Evolutionary conservation across 805 yeast species (phyloP).

Genomic region (Metschnikowia santaceciliae): DNA sequence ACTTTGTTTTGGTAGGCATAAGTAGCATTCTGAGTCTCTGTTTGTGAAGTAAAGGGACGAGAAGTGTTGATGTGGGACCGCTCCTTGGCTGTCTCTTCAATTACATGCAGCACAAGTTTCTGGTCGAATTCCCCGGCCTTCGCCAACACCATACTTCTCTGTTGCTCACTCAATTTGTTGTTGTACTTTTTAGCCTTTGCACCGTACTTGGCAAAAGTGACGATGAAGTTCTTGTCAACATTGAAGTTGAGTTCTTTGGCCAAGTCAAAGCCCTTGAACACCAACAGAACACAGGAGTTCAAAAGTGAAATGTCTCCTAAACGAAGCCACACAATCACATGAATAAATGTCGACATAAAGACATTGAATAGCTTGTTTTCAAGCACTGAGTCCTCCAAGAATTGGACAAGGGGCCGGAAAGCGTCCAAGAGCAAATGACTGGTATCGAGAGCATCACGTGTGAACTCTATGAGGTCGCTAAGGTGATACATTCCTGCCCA

Average conservation of each 20-base stretch:
- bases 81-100: conserved; percentile 18
- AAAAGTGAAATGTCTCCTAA: conserved; percentile 75
- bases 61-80: conserved; percentile 30
- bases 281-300: conserved; percentile 67
- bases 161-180: conserved; percentile 65
- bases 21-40: conserved; percentile 1
- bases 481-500: conserved; percentile 72
- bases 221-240: conserved; percentile 51
- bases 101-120: conserved; percentile 49
- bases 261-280: conserved; percentile 60
- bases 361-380: conserved; percentile 39
- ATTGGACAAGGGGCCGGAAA: conserved; percentile 42
- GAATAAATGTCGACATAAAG: conserved; percentile 58
- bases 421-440: conserved; percentile 67
- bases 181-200: conserved; percentile 62
- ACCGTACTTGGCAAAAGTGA: conserved; percentile 59
- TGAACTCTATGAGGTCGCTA: conserved; percentile 65
- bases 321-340: conserved; percentile 76
- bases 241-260: conserved; percentile 51
- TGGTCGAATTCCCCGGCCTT: conserved; percentile 56
- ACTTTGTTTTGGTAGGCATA: conserved; percentile 19
- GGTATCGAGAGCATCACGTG: conserved; percentile 80
- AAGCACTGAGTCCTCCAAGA: conserved; percentile 10
- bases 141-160: conserved; percentile 57
- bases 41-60: conserved; percentile 6